Evolutionary conservation across 2,329 filamentous ascomycete species (phyloP).

Genomic region (Bipolaris sorokiniana): DNA sequence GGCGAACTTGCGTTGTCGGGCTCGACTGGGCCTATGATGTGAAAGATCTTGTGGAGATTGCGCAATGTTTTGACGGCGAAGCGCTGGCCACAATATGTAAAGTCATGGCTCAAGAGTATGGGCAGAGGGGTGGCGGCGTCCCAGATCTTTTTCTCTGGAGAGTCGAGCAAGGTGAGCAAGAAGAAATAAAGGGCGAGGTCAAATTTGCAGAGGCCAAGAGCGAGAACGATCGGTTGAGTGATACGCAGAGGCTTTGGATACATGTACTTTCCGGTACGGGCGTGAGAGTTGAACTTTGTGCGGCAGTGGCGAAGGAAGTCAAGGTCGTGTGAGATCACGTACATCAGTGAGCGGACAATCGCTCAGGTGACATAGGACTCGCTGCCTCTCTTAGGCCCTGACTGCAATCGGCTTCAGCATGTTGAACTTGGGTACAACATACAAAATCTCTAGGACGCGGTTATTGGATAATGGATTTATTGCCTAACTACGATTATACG

Average conservation of each 20-base stretch:
- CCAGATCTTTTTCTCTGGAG: slow-evolving; percentile 94
- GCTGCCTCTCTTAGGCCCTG: too few species aligned
- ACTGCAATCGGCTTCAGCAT: too few species aligned
- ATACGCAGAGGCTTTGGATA: slow-evolving; percentile 96
- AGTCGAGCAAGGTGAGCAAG: slow-evolving; percentile 23
- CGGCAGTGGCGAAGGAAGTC: slow-evolving; percentile 66
- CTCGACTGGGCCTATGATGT: slow-evolving; percentile 88
- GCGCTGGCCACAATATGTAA: slow-evolving; percentile 86
- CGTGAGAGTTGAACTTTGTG: slow-evolving; percentile 81
- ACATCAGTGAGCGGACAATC: too few species aligned
- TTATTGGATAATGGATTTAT: too few species aligned
- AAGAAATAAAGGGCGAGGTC: slow-evolving; percentile 60
- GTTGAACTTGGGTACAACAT: too few species aligned
- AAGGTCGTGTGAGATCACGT: slow-evolving; percentile 19
- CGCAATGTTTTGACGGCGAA: slow-evolving; percentile 76
- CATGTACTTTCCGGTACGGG: slow-evolving; percentile 88
- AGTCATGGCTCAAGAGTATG: slow-evolving; percentile 94
- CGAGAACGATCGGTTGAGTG: slow-evolving; percentile 87
- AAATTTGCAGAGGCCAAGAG: slow-evolving; percentile 71
- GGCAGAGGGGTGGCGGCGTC: slow-evolving; percentile 81
- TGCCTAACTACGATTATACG: too few species aligned
- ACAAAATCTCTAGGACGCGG: too few species aligned
- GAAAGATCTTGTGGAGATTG: slow-evolving; percentile 79
- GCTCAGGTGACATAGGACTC: too few species aligned
- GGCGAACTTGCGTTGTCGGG: slow-evolving; percentile 84